These are phyloP conservation scores for Phytophthora litchii DNA, from an alignment of 352 stramenopile species.

Conservation along the genomic window DNA sequence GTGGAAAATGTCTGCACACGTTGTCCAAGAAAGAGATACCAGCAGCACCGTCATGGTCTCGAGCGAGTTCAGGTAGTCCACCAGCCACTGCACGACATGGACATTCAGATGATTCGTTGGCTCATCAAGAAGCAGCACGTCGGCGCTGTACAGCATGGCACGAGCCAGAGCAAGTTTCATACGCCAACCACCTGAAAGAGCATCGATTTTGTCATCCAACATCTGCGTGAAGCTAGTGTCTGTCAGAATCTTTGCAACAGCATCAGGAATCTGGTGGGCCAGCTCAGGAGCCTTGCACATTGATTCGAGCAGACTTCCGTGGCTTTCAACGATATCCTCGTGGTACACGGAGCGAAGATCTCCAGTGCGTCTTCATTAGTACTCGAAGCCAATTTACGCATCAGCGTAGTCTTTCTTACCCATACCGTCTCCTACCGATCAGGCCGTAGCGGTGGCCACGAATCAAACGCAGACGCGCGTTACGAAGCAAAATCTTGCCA, in stretches of 20 bases:
- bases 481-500: conserved; percentile 96
- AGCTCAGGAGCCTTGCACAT: conserved; percentile 79
- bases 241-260: conserved; percentile 79
- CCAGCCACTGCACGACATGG: conserved; percentile 97
- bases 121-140: conserved; percentile 96
- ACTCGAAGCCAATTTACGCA: conserved; percentile 91
- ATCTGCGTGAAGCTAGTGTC: conserved; percentile 96
- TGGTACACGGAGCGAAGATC: conserved; percentile 96
- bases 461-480: conserved; percentile 95
- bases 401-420: conserved; percentile 96
- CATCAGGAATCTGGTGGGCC: conserved; percentile 70
- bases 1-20: too few species aligned
- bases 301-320: conserved; percentile 70
- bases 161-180: conserved; percentile 97
- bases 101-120: conserved; percentile 97
- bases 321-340: conserved; percentile 94
- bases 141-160: conserved; percentile 95
- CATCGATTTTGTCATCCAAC: conserved; percentile 93
- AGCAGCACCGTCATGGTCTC: conserved; percentile 95
- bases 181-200: conserved; percentile 94
- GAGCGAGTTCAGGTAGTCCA: conserved; percentile 96
- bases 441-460: conserved; percentile 96
- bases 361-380: conserved; percentile 89
- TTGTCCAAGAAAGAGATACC: conserved; percentile 97
- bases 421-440: conserved; percentile 96